A percentile compares a stretch with the other conserved stretches of the same genome.
Conservation (phyloP, 495 filamentous ascomycete species). For the Penicillium pancosmium region DNA sequence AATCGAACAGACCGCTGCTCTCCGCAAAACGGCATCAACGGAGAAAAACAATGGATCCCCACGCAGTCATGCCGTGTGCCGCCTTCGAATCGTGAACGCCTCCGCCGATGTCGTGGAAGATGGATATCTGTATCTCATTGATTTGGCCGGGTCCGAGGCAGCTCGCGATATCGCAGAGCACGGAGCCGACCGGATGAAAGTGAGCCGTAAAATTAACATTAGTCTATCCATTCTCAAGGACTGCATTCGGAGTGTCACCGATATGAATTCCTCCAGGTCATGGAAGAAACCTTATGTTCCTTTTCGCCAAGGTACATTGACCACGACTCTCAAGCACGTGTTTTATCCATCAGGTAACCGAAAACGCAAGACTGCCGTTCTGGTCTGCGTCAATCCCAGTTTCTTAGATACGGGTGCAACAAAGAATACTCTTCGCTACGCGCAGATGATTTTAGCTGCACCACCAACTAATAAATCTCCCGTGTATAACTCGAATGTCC, state of each 20-base stretch:
- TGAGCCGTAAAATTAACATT: conserved; percentile 49
- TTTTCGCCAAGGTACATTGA: conserved; percentile 37
- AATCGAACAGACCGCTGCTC: conserved; percentile 27
- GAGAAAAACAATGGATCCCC: conserved; percentile 49
- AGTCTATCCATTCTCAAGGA: conserved; percentile 45
- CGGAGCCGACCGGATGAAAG: conserved; percentile 37
- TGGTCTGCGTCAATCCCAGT: conserved; percentile 31
- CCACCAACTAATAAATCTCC: conserved; percentile 1
- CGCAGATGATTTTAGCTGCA: conserved; percentile 11
- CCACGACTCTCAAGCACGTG: conserved; percentile 38
- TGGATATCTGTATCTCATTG: conserved; percentile 47
- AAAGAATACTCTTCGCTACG: conserved; percentile 25
- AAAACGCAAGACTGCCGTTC: conserved; percentile 31
- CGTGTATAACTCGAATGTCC: conserved; percentile 12
- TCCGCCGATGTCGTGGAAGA: conserved; percentile 21
- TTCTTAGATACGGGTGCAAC: conserved; percentile 16
- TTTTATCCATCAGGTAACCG: conserved; percentile 25
- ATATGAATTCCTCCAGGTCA: not conserved
- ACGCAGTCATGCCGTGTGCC: conserved; percentile 51
- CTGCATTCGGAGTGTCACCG: conserved; percentile 36
- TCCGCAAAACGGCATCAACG: conserved; percentile 31
- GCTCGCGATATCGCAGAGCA: conserved; percentile 33
- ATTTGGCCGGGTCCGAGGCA: conserved; percentile 51
- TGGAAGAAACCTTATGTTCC: conserved; percentile 34
- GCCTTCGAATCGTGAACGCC: conserved; percentile 44